phyloP scores from a whole-genome alignment of 2,329 filamentous ascomycete species.

The Trichoderma polysporum region DNA sequence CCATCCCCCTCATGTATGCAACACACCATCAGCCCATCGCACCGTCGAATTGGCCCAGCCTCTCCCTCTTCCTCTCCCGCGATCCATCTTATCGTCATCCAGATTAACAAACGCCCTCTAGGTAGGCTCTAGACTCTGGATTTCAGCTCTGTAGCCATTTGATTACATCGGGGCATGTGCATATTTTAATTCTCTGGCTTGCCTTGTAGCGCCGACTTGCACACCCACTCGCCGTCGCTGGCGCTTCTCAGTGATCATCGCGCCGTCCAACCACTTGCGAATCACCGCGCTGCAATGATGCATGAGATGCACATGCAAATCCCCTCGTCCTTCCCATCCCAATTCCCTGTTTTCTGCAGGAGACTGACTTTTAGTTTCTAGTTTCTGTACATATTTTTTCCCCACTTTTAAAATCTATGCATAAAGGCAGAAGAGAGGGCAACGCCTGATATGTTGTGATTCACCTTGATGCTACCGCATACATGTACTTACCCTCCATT shows the following conservation, averaged over 20 bases:
- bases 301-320: not conserved
- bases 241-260: not conserved
- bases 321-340: not conserved
- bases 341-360: not conserved
- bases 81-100: not conserved
- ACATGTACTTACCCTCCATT: not conserved
- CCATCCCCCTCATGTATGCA: not conserved
- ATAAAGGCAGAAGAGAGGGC: too few species aligned
- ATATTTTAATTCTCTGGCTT: not conserved
- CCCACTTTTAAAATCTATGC: too few species aligned
- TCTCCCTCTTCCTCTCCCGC: not conserved
- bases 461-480: not conserved
- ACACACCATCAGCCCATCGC: not conserved
- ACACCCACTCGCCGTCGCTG: slow-evolving; percentile 1
- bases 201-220: not conserved
- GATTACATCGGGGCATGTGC: not conserved
- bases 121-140: not conserved
- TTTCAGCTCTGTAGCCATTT: not conserved
- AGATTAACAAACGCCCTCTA: not conserved
- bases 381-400: not conserved
- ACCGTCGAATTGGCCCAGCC: not conserved
- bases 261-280: not conserved
- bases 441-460: too few species aligned
- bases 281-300: not conserved
- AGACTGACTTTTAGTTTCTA: not conserved